Evolutionary conservation across 805 yeast species (phyloP), one percentile per base, ranked within the genome.

Genomic region (Hanseniaspora mollemarum): DNA sequence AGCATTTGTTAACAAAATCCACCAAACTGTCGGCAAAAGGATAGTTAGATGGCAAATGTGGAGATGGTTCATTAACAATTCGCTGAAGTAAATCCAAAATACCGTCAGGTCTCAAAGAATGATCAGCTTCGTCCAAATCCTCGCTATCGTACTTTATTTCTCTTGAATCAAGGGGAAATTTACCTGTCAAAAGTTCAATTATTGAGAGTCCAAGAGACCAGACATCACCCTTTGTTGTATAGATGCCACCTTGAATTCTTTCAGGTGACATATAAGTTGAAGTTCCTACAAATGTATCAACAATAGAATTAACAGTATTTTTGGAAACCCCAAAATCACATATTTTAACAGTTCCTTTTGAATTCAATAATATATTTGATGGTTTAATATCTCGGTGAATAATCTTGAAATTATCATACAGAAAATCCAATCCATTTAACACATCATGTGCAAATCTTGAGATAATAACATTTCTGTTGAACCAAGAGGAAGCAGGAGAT

Each of bases 181-280:
- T 72, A 0, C 97, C 97, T 2, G 84, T 77, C 0, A 95, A 90
- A 48, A 92, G 70, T 64, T 92, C 97, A 46, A 86, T 78, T 37
- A 92, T 71, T 81, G 88, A 83, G 41, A 92, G 70, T 1, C 98
- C 99, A 57, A 88, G 68, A 0, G 96, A 87, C 99, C 99, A 92
- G 12, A 92, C 90, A 64, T 92, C 99, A 35, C 95, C 90, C 58
- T 88, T 87, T n/a, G 88, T 81, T 8, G 95, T 83, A 66, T 92
- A 92, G 9, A 81, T 81, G 39, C 85, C 86, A 18, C 99, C 99
- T 66, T 87, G 95, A 51, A 92, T 90, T 55, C 99, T 74, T 60
- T 92, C 99, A 0, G 99, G 99, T 1, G 95, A 84, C 94, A 92
- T 92, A 63, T 92, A 92, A 0, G 94, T 87, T 1, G 96, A 87